Percentiles rank a stretch among this genome's conserved stretches.
Evolutionary conservation across 1,139 yeast species (phyloP).

Genomic region (Waltiozyma sp.): DNA sequence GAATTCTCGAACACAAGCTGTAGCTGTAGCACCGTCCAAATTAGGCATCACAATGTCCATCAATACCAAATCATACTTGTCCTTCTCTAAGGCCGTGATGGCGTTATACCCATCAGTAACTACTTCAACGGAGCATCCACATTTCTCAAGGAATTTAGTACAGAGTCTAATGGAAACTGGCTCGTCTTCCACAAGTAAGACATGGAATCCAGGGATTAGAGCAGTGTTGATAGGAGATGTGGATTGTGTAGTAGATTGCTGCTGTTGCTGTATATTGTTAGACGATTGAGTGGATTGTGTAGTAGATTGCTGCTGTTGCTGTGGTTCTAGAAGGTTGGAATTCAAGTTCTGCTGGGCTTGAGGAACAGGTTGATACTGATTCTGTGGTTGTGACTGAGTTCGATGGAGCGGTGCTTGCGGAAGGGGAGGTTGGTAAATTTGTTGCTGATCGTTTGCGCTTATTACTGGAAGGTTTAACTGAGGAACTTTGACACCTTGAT

Average conservation of each 20-base stretch:
- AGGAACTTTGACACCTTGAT: slow-evolving; percentile 59
- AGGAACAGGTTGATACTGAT: slow-evolving; percentile 3
- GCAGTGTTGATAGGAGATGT: too few relatives aligned
- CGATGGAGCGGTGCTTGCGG: slow-evolving; percentile 9
- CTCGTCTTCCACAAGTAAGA: slow-evolving; percentile 78
- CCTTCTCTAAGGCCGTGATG: slow-evolving; percentile 65
- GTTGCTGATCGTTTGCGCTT: slow-evolving; percentile 9
- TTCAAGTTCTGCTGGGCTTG: neutral
- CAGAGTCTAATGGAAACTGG: slow-evolving; percentile 72
- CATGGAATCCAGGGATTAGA: slow-evolving; percentile 38
- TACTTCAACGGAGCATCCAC: slow-evolving; percentile 87
- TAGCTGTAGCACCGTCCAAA: slow-evolving; percentile 88
- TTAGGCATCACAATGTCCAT: slow-evolving; percentile 96
- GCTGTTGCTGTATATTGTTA: slow-evolving; percentile 5
- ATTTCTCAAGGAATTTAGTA: slow-evolving; percentile 67
- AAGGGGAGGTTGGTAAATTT: slow-evolving; percentile 6
- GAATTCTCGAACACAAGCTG: slow-evolving; percentile 73
- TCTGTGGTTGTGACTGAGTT: slow-evolving; percentile 12
- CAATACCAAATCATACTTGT: slow-evolving; percentile 69
- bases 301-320: slow-evolving; percentile 4
- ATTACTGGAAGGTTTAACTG: slow-evolving; percentile 41
- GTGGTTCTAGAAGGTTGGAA: slow-evolving; percentile 1
- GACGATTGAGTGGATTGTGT: slow-evolving; percentile 3
- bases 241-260: slow-evolving; percentile 6
- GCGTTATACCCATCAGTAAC: slow-evolving; percentile 91